Evolutionary conservation across 495 filamentous ascomycete species (phyloP).

Genomic region (Sporormia fimetaria): DNA sequence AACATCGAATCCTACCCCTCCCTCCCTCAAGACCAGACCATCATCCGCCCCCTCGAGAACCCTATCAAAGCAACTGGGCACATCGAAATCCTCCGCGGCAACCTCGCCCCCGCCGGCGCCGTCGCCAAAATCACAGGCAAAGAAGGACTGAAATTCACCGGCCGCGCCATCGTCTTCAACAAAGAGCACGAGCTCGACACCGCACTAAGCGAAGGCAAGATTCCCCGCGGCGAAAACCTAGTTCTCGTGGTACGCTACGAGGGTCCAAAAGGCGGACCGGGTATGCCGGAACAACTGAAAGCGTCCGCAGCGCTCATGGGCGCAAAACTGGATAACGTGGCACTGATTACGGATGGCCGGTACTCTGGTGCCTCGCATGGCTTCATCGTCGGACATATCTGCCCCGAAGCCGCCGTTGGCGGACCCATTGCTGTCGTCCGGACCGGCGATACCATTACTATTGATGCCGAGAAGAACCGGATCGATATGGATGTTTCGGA

Average conservation of each 20-base stretch:
- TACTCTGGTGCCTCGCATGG: conserved; percentile 88
- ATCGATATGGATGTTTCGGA: conserved; percentile 64
- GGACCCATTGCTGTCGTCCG: conserved; percentile 72
- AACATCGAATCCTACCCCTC: conserved; percentile 77
- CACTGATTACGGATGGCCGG: conserved; percentile 85
- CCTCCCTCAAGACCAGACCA: conserved; percentile 66
- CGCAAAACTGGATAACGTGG: conserved; percentile 76
- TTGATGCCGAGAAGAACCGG: conserved; percentile 69
- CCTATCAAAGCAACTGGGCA: conserved; percentile 87
- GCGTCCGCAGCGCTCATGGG: conserved; percentile 88
- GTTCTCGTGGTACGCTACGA: conserved; percentile 92
- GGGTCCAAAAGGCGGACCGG: conserved; percentile 87
- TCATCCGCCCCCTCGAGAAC: conserved; percentile 69
- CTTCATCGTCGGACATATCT: conserved; percentile 93
- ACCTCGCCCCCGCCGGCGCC: conserved; percentile 81
- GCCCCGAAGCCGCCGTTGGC: conserved; percentile 77
- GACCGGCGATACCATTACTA: conserved; percentile 77
- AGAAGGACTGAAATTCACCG: conserved; percentile 74
- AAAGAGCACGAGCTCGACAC: conserved; percentile 71
- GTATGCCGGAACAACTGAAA: conserved; percentile 96
- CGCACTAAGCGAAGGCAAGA: conserved; percentile 59
- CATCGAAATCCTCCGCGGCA: conserved; percentile 78
- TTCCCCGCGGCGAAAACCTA: conserved; percentile 70
- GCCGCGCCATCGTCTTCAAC: conserved; percentile 79
- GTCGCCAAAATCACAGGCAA: conserved; percentile 98